phyloP scores from a whole-genome alignment of 345 rosid genomes.

The Excoecaria cochinchinensis region DNA sequence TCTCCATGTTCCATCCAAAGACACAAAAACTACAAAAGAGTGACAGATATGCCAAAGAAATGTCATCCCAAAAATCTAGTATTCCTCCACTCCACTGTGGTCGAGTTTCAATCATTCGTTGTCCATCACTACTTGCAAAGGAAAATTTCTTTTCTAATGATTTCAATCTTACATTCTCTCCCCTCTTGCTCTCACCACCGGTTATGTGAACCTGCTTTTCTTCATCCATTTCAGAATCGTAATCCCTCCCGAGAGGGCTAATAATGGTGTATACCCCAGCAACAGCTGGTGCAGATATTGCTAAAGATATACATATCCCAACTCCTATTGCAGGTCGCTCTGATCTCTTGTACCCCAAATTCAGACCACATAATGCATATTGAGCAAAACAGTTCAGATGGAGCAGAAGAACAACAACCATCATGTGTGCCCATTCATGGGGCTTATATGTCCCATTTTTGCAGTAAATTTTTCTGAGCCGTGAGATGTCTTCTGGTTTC shows the following conservation, averaged over 20 bases:
- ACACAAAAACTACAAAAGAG: slow-evolving; percentile 82
- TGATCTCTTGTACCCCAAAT: slow-evolving; percentile 78
- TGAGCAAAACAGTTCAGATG: slow-evolving; percentile 93
- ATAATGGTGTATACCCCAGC: slow-evolving; percentile 75
- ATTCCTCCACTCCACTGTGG: slow-evolving; percentile 91
- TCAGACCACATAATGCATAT: slow-evolving; percentile 89
- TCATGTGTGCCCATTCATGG: slow-evolving; percentile 83
- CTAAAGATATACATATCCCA: slow-evolving; percentile 69
- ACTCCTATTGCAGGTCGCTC: slow-evolving; percentile 85
- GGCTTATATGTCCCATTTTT: slow-evolving; percentile 87
- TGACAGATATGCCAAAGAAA: slow-evolving; percentile 78
- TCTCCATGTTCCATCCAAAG: slow-evolving; percentile 98
- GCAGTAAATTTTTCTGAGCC: slow-evolving; percentile 77
- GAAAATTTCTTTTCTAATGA: slow-evolving; percentile 62
- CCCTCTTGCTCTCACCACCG: slow-evolving; percentile 30
- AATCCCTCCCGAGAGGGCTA: slow-evolving; percentile 90
- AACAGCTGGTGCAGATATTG: slow-evolving; percentile 85
- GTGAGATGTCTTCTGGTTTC: slow-evolving; percentile 58
- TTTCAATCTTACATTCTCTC: slow-evolving; percentile 25
- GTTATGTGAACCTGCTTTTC: slow-evolving; percentile 50
- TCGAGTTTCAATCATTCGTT: slow-evolving; percentile 39
- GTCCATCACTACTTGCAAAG: slow-evolving; percentile 51
- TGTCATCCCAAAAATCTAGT: slow-evolving; percentile 83
- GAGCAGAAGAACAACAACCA: slow-evolving; percentile 76
- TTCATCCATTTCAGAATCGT: slow-evolving; percentile 53